These are phyloP conservation scores for Apiospora arundinis DNA, from an alignment of 2,329 filamentous ascomycete genomes.

Conservation along the genomic window DNA sequence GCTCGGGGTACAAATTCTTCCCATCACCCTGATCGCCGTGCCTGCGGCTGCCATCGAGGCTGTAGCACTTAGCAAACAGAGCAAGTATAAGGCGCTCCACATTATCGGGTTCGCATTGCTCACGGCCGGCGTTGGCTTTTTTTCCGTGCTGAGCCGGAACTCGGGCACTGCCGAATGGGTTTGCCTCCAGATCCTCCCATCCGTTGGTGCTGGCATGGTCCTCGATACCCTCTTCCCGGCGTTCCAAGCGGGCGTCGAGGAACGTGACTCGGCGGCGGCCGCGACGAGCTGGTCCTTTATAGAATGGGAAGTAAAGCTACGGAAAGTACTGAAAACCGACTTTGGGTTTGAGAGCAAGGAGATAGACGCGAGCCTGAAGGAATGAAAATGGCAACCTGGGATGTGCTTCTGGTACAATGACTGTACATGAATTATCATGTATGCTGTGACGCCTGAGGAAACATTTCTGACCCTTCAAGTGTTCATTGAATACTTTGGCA, in stretches of 20 bases:
- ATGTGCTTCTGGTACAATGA: no score
- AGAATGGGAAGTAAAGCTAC: no score
- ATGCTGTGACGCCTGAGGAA: no score
- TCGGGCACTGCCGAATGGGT: constrained; percentile 44
- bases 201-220: constrained; percentile 43
- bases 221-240: constrained; percentile 48
- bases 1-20: constrained; percentile 58
- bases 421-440: no score
- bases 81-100: constrained; percentile 44
- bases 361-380: no score
- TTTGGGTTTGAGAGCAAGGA: no score
- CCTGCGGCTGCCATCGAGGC: constrained; percentile 35
- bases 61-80: constrained; percentile 39
- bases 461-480: no score
- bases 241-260: constrained; percentile 42
- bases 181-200: constrained; percentile 42
- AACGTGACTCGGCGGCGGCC: constrained; percentile 39
- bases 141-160: constrained; percentile 42
- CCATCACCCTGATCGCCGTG: constrained; percentile 29
- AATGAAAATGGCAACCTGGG: no score
- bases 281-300: constrained; percentile 47
- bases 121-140: constrained; percentile 49
- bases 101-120: constrained; percentile 44
- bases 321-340: no score
- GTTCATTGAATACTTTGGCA: no score